Base-by-base conservation (phyloP, 1,139 yeast genomes). In the Fermentozyma sake region DNA sequence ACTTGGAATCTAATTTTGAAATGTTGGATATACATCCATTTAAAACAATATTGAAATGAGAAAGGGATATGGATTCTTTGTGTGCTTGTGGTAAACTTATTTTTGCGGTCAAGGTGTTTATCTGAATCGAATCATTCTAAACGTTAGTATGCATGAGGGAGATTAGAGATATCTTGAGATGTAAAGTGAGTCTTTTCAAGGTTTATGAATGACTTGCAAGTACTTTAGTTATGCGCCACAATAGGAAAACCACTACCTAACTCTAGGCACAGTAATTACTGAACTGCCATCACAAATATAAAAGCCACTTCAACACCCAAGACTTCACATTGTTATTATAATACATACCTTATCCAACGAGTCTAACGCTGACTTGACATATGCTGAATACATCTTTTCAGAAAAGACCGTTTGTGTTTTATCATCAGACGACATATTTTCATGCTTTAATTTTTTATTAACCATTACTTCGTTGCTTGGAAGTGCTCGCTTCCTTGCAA, bases 311-410 rank as follows among this genome's bases (percentile, higher is more conserved):
- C n/a, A n/a, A n/a, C n/a, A n/a, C n/a, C 26, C 16, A 22, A 28
- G 23, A 21, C 27, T 23, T 21, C 16, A 28, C 21, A 18, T 26
- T n/a, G n/a, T n/a, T n/a, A n/a, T n/a, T n/a, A n/a, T n/a, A 22
- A 55, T 66, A 66, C 70, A 63, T 73, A 61, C 68, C 58, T 66
- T 72, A 37, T 80, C 87, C 46, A 81, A 61, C 31, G 81, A 74
- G 29, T 78, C 81, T 40, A 84, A 59, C 19, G 93, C 93, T 32
- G 83, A 71, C 41, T 69, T 72, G 17, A 82, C 77, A 48, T 71
- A 75, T 23, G 82, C 67, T 28, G 68, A 57, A 55, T 78, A 82
- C 72, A 81, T 69, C 49, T 74, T 69, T 30, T 70, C 74, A 20
- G 73, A 59, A 43, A 71, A 65, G 27, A 49, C 46, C 24, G 34